Conservation (phyloP, 2,329 filamentous ascomycete species). For the Scopulariopsis brevicaulis region DNA sequence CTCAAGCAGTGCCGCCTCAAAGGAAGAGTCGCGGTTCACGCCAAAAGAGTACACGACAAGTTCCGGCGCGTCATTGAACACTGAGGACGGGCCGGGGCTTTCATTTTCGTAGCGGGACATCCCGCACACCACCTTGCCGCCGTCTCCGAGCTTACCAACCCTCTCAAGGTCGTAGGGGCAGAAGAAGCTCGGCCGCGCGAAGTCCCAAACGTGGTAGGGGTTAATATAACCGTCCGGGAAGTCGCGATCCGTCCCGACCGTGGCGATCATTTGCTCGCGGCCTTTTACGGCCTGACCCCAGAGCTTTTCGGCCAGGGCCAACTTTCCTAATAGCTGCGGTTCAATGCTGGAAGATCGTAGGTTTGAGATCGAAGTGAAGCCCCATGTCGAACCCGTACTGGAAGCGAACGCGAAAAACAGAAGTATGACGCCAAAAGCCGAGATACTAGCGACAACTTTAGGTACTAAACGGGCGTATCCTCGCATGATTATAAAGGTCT, state of each 20-base stretch:
- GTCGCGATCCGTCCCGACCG: background rate
- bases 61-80: slow-evolving; percentile 8
- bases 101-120: slow-evolving; percentile 21
- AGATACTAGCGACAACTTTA: background rate
- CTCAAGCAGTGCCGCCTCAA: slow-evolving; percentile 23
- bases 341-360: background rate
- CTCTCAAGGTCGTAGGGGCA: slow-evolving; percentile 27
- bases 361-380: background rate
- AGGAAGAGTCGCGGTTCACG: slow-evolving; percentile 21
- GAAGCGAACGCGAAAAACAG: background rate
- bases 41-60: slow-evolving; percentile 27
- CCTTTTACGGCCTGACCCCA: background rate
- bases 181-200: slow-evolving; percentile 23
- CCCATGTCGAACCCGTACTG: background rate
- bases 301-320: background rate
- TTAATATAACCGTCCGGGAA: slow-evolving; percentile 3
- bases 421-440: background rate
- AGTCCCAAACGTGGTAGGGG: slow-evolving; percentile 26
- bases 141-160: slow-evolving; percentile 24
- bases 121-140: slow-evolving; percentile 30
- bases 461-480: background rate
- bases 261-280: background rate
- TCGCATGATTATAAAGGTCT: background rate
- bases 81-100: background rate
- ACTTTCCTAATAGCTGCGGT: background rate